These are phyloP conservation scores for Yamadazyma olivae DNA, from an alignment of 805 yeast genomes.

Conservation along the genomic window DNA sequence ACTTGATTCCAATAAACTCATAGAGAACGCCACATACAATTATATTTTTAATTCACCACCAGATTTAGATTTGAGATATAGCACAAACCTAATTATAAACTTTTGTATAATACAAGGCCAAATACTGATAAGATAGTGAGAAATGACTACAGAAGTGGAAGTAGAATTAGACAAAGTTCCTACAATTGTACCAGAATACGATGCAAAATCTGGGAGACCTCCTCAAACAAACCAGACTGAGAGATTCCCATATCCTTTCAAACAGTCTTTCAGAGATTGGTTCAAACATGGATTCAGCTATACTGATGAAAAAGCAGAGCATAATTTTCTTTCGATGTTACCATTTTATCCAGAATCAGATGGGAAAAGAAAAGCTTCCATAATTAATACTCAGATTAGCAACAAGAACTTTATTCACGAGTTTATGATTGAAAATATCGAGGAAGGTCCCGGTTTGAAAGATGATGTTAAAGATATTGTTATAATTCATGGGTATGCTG, in stretches of 20 bases:
- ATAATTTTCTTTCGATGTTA: conserved; percentile 48
- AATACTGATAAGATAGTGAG: too few species aligned
- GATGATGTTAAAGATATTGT: conserved; percentile 50
- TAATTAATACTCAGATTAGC: conserved; percentile 56
- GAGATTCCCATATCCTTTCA: conserved; percentile 8
- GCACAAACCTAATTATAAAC: too few species aligned
- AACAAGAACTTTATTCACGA: conserved; percentile 69
- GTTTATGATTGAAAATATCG: conserved; percentile 54
- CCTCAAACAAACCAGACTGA: not conserved
- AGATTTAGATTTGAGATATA: too few species aligned
- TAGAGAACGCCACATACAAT: too few species aligned
- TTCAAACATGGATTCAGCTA: conserved; percentile 21
- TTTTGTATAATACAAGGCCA: too few species aligned
- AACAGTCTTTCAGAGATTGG: conserved; percentile 26
- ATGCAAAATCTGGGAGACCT: not conserved
- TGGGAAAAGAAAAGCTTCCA: conserved; percentile 41
- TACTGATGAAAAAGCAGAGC: conserved; percentile 29
- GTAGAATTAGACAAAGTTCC: conserved; percentile 5
- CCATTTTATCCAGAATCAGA: conserved; percentile 60
- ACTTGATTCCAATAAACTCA: too few species aligned
- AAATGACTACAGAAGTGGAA: too few species aligned
- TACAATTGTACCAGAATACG: conserved; percentile 5
- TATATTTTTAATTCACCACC: too few species aligned
- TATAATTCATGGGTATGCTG: conserved; percentile 90
- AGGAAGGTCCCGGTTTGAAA: conserved; percentile 8